Evolutionary conservation across 2,329 filamentous ascomycete species (phyloP).

Genomic region (Hypoxylon sp.): DNA sequence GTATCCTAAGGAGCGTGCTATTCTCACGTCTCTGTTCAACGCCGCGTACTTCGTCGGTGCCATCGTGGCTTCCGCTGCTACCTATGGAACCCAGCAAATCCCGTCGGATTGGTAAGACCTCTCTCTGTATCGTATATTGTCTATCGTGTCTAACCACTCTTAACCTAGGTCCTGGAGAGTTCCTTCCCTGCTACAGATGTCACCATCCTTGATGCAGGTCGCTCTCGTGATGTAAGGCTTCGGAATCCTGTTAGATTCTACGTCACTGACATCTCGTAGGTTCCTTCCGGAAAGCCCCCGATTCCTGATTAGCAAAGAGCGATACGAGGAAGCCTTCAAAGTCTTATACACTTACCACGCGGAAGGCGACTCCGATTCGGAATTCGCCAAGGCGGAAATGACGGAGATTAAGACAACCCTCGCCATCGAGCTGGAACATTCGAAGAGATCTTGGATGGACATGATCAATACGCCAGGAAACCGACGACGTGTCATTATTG

Average conservation of each 20-base stretch:
- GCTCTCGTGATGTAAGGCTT: slow-evolving; percentile 53
- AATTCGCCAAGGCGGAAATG: slow-evolving; percentile 62
- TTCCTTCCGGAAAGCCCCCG: slow-evolving; percentile 50
- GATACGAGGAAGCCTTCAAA: slow-evolving; percentile 48
- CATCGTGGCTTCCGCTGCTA: slow-evolving; percentile 62
- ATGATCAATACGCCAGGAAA: slow-evolving; percentile 63
- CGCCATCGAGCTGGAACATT: slow-evolving; percentile 56
- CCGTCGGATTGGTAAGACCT: slow-evolving; percentile 47
- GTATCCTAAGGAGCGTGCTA: slow-evolving; percentile 69
- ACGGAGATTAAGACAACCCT: slow-evolving; percentile 66
- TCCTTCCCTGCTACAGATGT: slow-evolving; percentile 59
- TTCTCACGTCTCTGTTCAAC: slow-evolving; percentile 70
- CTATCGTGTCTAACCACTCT: slow-evolving; percentile 26
- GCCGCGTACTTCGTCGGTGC: slow-evolving; percentile 67
- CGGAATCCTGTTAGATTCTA: too few relatives aligned
- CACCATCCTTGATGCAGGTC: slow-evolving; percentile 55
- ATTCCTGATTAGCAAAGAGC: slow-evolving; percentile 49
- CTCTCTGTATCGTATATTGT: background rate
- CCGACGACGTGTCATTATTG: slow-evolving; percentile 62
- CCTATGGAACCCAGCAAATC: slow-evolving; percentile 57
- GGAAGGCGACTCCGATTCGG: slow-evolving; percentile 59
- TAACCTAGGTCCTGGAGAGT: slow-evolving; percentile 51
- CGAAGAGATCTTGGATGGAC: slow-evolving; percentile 65
- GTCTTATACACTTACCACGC: slow-evolving; percentile 56
- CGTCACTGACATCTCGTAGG: slow-evolving; percentile 35